These are phyloP conservation scores for Pythium brachiatum DNA, from an alignment of 352 stramenopile species.

Conservation along the genomic window DNA sequence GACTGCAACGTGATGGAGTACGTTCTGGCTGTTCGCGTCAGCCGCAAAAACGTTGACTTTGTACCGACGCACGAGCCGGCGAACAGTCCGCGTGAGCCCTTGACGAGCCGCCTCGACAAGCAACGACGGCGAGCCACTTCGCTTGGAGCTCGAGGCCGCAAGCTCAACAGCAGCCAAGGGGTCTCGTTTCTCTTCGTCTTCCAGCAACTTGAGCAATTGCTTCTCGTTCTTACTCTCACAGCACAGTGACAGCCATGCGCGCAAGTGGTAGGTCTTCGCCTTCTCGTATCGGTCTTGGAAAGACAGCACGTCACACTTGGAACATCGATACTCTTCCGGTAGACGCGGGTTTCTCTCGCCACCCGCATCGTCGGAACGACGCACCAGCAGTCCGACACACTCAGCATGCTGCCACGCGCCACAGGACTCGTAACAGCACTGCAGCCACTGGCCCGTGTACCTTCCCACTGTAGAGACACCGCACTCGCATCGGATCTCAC, in stretches of 20 bases:
- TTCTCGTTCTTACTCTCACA: slow-evolving; percentile 55
- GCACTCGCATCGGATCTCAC: slow-evolving; percentile 59
- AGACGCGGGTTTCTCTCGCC: not conserved
- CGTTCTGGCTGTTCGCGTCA: slow-evolving; percentile 46
- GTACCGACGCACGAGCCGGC: slow-evolving; percentile 39
- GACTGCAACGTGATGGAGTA: slow-evolving; percentile 46
- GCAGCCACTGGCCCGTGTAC: slow-evolving; percentile 66
- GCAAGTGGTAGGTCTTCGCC: slow-evolving; percentile 27
- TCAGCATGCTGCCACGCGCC: slow-evolving; percentile 69
- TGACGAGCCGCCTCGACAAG: slow-evolving; percentile 50
- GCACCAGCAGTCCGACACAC: slow-evolving; percentile 53
- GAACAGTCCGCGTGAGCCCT: slow-evolving; percentile 38
- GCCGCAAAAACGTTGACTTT: slow-evolving; percentile 51
- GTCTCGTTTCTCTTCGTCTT: slow-evolving; percentile 14
- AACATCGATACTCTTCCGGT: slow-evolving; percentile 39
- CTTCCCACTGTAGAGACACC: slow-evolving; percentile 38
- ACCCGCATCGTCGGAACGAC: not conserved
- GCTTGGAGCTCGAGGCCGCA: not conserved
- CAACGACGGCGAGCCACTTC: slow-evolving; percentile 29
- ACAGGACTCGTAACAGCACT: slow-evolving; percentile 66
- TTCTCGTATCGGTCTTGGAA: slow-evolving; percentile 31
- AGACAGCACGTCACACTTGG: slow-evolving; percentile 39
- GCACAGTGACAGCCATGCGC: slow-evolving; percentile 69
- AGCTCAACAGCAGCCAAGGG: not conserved
- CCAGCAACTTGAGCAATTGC: slow-evolving; percentile 51